Evolutionary conservation across 2,329 filamentous ascomycete species (phyloP), one percentile per base, ranked within the genome.

Genomic region (Trichoderma sp.): DNA sequence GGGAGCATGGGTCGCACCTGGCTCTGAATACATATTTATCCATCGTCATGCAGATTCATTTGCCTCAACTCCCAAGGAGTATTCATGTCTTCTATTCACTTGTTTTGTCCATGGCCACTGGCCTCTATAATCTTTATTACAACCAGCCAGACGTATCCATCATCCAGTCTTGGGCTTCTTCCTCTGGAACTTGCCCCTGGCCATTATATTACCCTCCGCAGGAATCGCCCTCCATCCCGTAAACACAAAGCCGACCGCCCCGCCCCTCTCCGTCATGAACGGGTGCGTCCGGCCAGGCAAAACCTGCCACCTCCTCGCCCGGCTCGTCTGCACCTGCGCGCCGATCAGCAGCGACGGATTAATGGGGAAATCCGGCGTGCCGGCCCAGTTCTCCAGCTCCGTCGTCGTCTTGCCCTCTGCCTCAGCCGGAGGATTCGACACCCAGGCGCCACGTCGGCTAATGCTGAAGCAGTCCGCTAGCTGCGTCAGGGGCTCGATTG

Each of bases 251-350:
- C 97, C 97, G 81, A 98, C 96, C 0, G 95, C 91, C 0, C 96
- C 96, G 24, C 97, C 97, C 56, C 90, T 89, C 50, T 92, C 92
- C 76, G 94, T 98, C 97, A 99, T 99, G 74, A 97, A 84, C 7
- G 97, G 97, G 85, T 99, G 97, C 71, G 97, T 98, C 72, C 97
- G 88, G 0, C 95, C 94, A 0, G 97, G 97, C 64, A 99, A 84
- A 2, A 98, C 95, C 86, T 99, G 97, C 94, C 95, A 98, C 71
- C 91, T 88, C 77, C 93, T 89, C 6, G 93, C 92, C 16, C 94
- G 89, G 65, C 93, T 94, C 3, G 92, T 97, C 85, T 98, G 95
- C 71, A 99, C 87, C 14, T 89, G 91, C 1, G 94, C 92, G 0
- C 93, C 94, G 0, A 98, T 89, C 4, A 99, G 83, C 69, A 98